phyloP scores from a whole-genome alignment of 345 rosid species.

The Carallia pectinifolia region DNA sequence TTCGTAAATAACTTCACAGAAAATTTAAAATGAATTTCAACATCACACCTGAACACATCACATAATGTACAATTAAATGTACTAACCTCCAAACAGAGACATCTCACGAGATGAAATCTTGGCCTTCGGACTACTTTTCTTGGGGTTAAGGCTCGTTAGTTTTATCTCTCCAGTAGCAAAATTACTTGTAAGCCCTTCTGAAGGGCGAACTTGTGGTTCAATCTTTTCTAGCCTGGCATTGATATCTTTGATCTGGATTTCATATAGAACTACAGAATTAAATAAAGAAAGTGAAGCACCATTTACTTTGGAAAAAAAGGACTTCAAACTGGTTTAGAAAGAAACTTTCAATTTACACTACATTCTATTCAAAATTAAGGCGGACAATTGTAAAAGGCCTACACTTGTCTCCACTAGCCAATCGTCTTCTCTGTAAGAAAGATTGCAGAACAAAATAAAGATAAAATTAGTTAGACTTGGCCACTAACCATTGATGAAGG shows the following conservation, averaged over 20 bases:
- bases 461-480: conserved; percentile 16
- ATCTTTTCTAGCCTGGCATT: conserved; percentile 94
- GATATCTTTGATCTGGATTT: conserved; percentile 86
- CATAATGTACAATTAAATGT: conserved; percentile 4
- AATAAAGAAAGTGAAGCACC: not conserved
- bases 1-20: not conserved
- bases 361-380: not conserved
- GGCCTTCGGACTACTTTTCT: conserved; percentile 87
- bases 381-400: not conserved
- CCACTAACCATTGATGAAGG: conserved; percentile 76
- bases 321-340: not conserved
- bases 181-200: conserved; percentile 53
- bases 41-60: not conserved
- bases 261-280: conserved; percentile 1
- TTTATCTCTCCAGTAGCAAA: conserved; percentile 62
- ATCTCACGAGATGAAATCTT: conserved; percentile 72
- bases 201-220: conserved; percentile 68
- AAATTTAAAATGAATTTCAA: not conserved
- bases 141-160: conserved; percentile 53
- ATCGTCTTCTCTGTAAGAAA: not conserved
- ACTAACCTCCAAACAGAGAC: conserved; percentile 89
- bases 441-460: conserved; percentile 1
- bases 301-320: not conserved
- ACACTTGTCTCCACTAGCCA: not conserved
- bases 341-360: not conserved